phyloP scores from a whole-genome alignment of 306 rosid species.

The Casuarina equisetifolia region DNA sequence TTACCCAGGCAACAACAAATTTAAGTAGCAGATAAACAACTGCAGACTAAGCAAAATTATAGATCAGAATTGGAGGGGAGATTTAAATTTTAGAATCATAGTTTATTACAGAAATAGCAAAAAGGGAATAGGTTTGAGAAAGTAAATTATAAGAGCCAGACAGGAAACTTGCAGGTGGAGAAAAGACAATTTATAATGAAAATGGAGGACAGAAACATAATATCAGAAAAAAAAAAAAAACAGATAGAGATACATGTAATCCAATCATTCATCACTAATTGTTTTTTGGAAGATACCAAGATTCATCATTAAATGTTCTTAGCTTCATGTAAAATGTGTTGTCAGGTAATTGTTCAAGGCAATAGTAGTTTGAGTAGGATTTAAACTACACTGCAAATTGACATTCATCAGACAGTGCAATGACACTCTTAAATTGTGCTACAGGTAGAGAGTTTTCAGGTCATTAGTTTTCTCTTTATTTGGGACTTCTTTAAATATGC shows the following conservation, averaged over 20 bases:
- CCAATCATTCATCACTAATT: background rate
- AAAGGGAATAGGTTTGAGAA: background rate
- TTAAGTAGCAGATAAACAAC: slow-evolving; percentile 90
- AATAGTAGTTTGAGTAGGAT: background rate
- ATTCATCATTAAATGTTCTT: background rate
- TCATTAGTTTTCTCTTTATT: background rate
- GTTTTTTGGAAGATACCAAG: background rate
- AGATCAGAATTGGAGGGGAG: slow-evolving; percentile 29
- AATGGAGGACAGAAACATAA: background rate
- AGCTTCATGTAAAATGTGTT: background rate
- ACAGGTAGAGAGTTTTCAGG: background rate
- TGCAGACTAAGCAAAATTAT: slow-evolving; percentile 69
- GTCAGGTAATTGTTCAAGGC: background rate
- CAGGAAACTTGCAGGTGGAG: background rate
- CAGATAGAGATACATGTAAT: background rate
- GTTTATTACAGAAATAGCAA: background rate
- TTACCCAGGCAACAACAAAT: slow-evolving; percentile 93
- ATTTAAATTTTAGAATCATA: background rate
- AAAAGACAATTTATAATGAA: background rate
- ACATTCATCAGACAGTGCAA: background rate
- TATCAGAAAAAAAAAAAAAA: background rate
- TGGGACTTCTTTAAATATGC: background rate
- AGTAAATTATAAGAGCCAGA: background rate
- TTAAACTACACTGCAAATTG: background rate
- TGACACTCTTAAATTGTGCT: background rate